Base-by-base conservation (phyloP, 1,139 yeast species). In the Kluyveromyces sp. region DNA sequence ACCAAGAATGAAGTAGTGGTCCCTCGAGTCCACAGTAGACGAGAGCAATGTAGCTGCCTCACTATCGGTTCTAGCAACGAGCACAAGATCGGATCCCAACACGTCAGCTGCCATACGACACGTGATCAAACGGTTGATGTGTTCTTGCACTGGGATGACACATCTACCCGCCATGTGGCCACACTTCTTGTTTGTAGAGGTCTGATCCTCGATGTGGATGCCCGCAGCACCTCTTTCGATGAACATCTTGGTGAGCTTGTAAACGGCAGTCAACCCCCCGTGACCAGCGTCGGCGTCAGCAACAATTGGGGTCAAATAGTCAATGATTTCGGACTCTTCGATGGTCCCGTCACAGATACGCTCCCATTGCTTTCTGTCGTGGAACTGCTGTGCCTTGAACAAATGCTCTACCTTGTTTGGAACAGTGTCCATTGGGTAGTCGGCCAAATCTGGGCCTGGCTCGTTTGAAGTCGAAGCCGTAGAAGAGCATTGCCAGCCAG, bases 281-380 rank as follows among this genome's bases (percentile, higher is more conserved):
- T 92, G 97, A 58, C 98, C 98, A 53, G 97, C 92, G 70, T 90
- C 98, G 56, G 94, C 98, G 67, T 90, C 98, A 47, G 97, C 97
- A 61, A 90, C 78, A 61, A 90, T 87, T 48, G 98, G 98, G 63
- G 97, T 79, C 67, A 90, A 72, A 70, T 86, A 90, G 73, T 90
- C 97, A 50, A 74, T 83, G 64, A 56, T 50, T n/a, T 58, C 55
- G 3, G 63, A 64, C 53, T 77, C 76, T 35, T 78, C 78, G 33
- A 41, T 41, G 43, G 43, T 41, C 28, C 43, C 43, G 47, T 73
- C 63, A 25, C 61, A 50, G 40, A 58, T 56, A 58, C 71, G 64
- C 64, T 87, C 94, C 61, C 87, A 79, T 74, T 90, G 97, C 72
- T 90, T 90, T 71, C 96, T 81, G 77, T 92, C 97, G 68, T 90